Evolutionary conservation across 345 rosid species (phyloP).

Genomic region (Carallia brachiata): DNA sequence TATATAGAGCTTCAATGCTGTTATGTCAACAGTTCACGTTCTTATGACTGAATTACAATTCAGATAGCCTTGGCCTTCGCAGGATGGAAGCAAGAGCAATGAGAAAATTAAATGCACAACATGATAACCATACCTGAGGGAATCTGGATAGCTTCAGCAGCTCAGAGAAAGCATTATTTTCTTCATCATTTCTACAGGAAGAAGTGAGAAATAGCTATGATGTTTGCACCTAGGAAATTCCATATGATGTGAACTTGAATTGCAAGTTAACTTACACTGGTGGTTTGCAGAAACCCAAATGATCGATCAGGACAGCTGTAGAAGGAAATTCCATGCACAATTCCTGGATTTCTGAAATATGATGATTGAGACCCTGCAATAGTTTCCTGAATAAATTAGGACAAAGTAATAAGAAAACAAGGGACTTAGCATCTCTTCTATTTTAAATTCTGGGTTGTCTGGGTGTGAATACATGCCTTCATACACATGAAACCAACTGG

Average conservation of each 20-base stretch:
- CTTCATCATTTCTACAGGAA: slow-evolving; percentile 65
- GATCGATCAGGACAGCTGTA: slow-evolving; percentile 73
- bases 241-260: slow-evolving; percentile 9
- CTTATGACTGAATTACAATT: neutral
- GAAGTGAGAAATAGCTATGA: slow-evolving; percentile 8
- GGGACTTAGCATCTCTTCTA: neutral
- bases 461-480: slow-evolving; percentile 50
- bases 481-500: slow-evolving; percentile 96
- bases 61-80: neutral
- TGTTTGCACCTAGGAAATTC: slow-evolving; percentile 1
- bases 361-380: slow-evolving; percentile 77
- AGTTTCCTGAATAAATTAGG: slow-evolving; percentile 1
- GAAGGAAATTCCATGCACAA: slow-evolving; percentile 77
- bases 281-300: slow-evolving; percentile 87
- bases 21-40: neutral
- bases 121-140: slow-evolving; percentile 56
- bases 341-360: slow-evolving; percentile 72
- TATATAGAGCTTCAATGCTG: too few species aligned
- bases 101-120: neutral
- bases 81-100: neutral
- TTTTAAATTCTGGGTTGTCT: neutral
- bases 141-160: slow-evolving; percentile 76
- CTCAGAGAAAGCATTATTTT: slow-evolving; percentile 49
- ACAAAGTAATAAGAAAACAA: neutral
- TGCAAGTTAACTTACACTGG: slow-evolving; percentile 48